phyloP scores from a whole-genome alignment of 805 yeast species.

The Kodamaea laetipori region DNA sequence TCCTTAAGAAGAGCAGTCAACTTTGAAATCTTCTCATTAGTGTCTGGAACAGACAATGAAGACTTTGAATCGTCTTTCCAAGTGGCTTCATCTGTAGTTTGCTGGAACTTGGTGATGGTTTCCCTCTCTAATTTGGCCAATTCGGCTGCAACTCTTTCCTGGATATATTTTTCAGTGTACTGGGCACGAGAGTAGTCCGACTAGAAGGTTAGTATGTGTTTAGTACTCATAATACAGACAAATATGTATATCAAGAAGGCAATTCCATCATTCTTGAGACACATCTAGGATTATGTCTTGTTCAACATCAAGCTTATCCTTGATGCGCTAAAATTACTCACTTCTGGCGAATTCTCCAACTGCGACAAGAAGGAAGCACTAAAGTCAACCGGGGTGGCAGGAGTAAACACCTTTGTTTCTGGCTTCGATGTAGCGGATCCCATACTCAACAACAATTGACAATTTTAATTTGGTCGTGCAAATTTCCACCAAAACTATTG shows the following conservation, averaged over 20 bases:
- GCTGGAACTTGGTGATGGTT: conserved; percentile 53
- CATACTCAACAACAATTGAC: conserved; percentile 35
- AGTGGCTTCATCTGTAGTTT: conserved; percentile 47
- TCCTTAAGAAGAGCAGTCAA: conserved; percentile 38
- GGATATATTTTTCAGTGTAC: conserved; percentile 63
- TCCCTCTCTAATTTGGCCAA: conserved; percentile 55
- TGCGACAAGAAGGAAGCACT: conserved; percentile 64
- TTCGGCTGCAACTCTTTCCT: conserved; percentile 62
- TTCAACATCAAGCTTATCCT: too few relatives aligned
- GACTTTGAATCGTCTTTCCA: conserved; percentile 35
- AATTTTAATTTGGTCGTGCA: conserved; percentile 8
- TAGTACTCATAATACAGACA: too few relatives aligned
- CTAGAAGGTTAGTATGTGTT: conserved; percentile 20
- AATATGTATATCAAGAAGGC: too few relatives aligned
- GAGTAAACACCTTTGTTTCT: conserved; percentile 66
- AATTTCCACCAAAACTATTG: conserved; percentile 10
- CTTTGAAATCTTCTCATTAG: conserved; percentile 44
- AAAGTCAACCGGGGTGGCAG: conserved; percentile 67
- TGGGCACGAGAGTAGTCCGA: conserved; percentile 73
- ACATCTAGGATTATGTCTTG: too few relatives aligned
- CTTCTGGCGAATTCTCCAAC: conserved; percentile 61
- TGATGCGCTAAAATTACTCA: conserved; percentile 27
- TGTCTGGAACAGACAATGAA: conserved; percentile 28
- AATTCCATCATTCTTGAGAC: too few relatives aligned
- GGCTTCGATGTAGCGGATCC: conserved; percentile 64